These are phyloP conservation scores for Reutealis trisperma DNA, from an alignment of 345 rosid genomes.

Conservation along the genomic window DNA sequence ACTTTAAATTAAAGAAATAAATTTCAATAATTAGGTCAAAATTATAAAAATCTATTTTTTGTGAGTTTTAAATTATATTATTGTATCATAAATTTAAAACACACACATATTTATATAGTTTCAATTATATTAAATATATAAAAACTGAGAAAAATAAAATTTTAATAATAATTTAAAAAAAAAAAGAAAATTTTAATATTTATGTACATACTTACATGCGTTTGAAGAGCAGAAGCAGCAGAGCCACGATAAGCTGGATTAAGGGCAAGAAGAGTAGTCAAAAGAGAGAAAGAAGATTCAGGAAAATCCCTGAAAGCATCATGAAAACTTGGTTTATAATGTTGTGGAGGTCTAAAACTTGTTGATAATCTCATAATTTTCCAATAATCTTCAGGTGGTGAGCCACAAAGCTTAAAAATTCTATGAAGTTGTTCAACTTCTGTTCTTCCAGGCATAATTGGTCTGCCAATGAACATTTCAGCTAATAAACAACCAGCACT, in stretches of 20 bases:
- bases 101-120: too few species aligned
- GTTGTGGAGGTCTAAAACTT: slow-evolving; percentile 70
- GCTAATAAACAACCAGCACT: slow-evolving; percentile 84
- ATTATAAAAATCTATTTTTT: too few species aligned
- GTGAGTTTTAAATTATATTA: too few species aligned
- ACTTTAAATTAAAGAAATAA: too few species aligned
- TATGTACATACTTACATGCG: slow-evolving; percentile 42
- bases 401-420: slow-evolving; percentile 86
- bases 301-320: slow-evolving; percentile 69
- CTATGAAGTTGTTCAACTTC: slow-evolving; percentile 93
- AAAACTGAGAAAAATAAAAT: too few species aligned
- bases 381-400: slow-evolving; percentile 85
- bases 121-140: too few species aligned
- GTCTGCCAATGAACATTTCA: slow-evolving; percentile 77
- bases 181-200: too few species aligned
- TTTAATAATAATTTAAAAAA: too few species aligned
- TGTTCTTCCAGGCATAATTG: slow-evolving; percentile 88
- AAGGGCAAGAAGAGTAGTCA: slow-evolving; percentile 61
- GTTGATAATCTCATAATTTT: slow-evolving; percentile 63
- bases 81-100: too few species aligned
- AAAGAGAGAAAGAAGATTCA: slow-evolving; percentile 49
- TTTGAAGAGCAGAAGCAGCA: slow-evolving; percentile 65
- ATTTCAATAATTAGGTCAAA: too few species aligned
- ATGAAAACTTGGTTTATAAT: slow-evolving; percentile 64
- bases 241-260: slow-evolving; percentile 74